Evolutionary conservation across 1,284 basidiomycete species (phyloP), one percentile per base, ranked within the genome.

Genomic region (Ceratobasidium sp.): DNA sequence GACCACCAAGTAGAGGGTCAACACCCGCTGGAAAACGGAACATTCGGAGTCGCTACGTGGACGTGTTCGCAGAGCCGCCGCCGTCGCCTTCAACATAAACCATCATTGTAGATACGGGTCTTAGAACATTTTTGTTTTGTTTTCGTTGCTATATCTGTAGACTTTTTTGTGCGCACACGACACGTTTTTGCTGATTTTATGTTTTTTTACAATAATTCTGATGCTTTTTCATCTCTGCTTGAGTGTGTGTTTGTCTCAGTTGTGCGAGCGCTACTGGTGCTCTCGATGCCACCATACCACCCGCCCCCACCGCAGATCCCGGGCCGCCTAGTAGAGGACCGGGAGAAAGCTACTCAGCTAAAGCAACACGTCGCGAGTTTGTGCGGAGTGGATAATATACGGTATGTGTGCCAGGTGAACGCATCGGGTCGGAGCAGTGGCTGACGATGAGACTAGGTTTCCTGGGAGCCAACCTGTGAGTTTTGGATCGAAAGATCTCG

Each of bases 381-480:
- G 29, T 95, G 94, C 81, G 84, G 85, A 4, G 82, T 93, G 44
- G 87, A 89, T 56, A 83, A 88, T 73, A 85, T 88, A 76, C 87
- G 87, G 89, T 91, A 74, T 41, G 36, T 41, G 36, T 41, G 36
- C 9, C 22, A 75, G 79, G 74, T 24, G 47, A 64, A 24, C 62
- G 48, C 22, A 1, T 60, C 65, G 24, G 14, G 19, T 36, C 24
- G 24, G 45, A 59, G 33, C 54, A 17, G 14, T 44, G 56, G 53
- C 44, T 72, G 51, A 72, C 54, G n/a, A 29, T 71, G 31, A 45
- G 33, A 41, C 11, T 76, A 94, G 94, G 78, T 98, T 98, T 83
- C 96, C 96, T 33, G 96, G 97, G 19, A 93, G 93, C 80, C 97
- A 98, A 81, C 96, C 96, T 15, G 90, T 98, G 79, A 96, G 94